Conservation (phyloP, 345 rosid species). For the Lepidium didymum region DNA sequence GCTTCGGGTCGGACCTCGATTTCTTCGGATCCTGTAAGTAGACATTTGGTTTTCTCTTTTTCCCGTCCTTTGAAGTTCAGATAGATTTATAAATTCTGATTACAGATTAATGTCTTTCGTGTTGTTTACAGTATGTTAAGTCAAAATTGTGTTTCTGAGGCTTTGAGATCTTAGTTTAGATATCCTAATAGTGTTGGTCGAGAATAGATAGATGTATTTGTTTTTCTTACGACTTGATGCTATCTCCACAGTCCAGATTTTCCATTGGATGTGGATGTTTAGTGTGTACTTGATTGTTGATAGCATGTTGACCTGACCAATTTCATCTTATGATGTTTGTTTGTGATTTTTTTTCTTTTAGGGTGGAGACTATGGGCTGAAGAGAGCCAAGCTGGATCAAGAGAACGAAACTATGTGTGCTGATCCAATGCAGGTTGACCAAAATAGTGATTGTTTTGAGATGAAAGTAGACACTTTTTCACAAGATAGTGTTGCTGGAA, state of each 20-base stretch:
- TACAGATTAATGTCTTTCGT: background rate
- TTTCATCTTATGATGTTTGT: background rate
- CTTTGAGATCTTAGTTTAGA: slow-evolving; percentile 15
- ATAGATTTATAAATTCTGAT: background rate
- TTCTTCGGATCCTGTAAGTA: slow-evolving; percentile 77
- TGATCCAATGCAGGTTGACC: slow-evolving; percentile 42
- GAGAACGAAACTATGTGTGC: slow-evolving; percentile 28
- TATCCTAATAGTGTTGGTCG: background rate
- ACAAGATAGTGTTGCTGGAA: slow-evolving; percentile 42
- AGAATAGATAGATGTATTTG: background rate
- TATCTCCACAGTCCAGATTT: background rate
- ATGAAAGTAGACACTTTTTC: slow-evolving; percentile 48
- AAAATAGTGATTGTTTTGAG: slow-evolving; percentile 39
- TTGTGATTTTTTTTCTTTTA: slow-evolving; percentile 8
- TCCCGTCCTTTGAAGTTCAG: background rate
- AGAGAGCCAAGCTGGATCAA: slow-evolving; percentile 75
- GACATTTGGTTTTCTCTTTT: background rate
- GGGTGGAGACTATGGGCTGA: slow-evolving; percentile 68
- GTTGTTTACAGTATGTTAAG: slow-evolving; percentile 4
- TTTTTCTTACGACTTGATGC: background rate
- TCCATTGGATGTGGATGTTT: background rate
- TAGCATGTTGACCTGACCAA: slow-evolving; percentile 9
- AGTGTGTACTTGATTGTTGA: background rate
- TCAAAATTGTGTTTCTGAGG: background rate
- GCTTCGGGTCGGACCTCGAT: slow-evolving; percentile 94